Percentiles rank a stretch among this genome's conserved stretches.
phyloP scores from a whole-genome alignment of 768 basidiomycete species.

The Tulasnella sp. region DNA sequence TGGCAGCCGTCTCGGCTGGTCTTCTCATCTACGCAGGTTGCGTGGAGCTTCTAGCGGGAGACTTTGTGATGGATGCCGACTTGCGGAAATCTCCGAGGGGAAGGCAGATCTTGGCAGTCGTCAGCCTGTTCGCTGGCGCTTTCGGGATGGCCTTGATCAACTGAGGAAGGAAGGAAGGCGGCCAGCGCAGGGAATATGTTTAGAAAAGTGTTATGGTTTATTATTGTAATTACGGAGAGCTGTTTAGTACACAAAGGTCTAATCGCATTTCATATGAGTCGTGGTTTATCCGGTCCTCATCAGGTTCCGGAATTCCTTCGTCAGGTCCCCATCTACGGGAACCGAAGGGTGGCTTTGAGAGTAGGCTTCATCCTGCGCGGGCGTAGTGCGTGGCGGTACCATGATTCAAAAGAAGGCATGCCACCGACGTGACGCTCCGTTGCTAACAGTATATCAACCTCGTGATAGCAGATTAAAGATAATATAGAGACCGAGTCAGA shows the following conservation, averaged over 20 bases:
- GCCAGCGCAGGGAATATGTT: background rate
- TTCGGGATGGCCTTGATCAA: slow-evolving; percentile 51
- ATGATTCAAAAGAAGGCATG: too few species aligned
- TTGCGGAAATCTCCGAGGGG: slow-evolving; percentile 34
- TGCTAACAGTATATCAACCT: background rate
- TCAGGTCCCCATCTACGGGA: background rate
- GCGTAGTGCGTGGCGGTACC: too few species aligned
- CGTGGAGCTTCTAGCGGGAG: slow-evolving; percentile 83
- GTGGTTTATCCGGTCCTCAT: too few species aligned
- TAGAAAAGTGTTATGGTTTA: background rate
- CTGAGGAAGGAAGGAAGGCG: background rate
- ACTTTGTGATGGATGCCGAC: slow-evolving; percentile 72
- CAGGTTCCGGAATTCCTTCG: background rate
- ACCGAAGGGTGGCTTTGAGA: background rate
- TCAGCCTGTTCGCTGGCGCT: slow-evolving; percentile 60
- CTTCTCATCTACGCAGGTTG: slow-evolving; percentile 80
- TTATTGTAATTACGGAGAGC: background rate
- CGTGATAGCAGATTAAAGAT: background rate
- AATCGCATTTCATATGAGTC: too few species aligned
- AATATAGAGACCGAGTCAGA: background rate
- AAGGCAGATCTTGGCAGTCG: slow-evolving; percentile 55
- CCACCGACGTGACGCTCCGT: too few species aligned
- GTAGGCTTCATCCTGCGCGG: too few species aligned
- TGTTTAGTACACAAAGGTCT: background rate
- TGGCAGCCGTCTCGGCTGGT: slow-evolving; percentile 78